These are phyloP conservation scores for Aspergillus piperis DNA, from an alignment of 2,329 filamentous ascomycete genomes.

Conservation along the genomic window DNA sequence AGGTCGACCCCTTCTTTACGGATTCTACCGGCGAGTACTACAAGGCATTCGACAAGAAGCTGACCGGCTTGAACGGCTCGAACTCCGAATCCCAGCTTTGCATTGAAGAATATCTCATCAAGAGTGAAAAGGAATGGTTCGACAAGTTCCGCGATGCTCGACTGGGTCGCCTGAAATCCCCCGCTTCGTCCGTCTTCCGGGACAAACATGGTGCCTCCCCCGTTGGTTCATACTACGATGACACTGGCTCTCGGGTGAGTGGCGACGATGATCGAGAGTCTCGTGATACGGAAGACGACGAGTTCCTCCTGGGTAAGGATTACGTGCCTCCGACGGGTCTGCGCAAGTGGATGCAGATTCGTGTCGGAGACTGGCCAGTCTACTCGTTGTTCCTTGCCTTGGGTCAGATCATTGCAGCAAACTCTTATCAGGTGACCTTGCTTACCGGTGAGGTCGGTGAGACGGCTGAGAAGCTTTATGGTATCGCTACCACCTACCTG, in stretches of 20 bases:
- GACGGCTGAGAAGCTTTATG: slow-evolving; percentile 59
- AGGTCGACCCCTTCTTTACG: slow-evolving; percentile 67
- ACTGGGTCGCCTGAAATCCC: slow-evolving; percentile 52
- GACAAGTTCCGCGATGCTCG: slow-evolving; percentile 58
- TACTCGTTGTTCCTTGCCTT: slow-evolving; percentile 63
- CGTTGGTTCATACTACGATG: slow-evolving; percentile 43
- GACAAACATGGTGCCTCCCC: slow-evolving; percentile 36
- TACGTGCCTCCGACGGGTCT: slow-evolving; percentile 59
- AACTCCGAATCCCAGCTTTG: slow-evolving; percentile 61
- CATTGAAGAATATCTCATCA: slow-evolving; percentile 65
- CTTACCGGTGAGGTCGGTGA: slow-evolving; percentile 65
- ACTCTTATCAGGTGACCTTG: slow-evolving; percentile 68
- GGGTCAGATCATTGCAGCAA: slow-evolving; percentile 64
- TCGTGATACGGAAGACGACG: slow-evolving; percentile 44
- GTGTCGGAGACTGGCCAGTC: slow-evolving; percentile 62
- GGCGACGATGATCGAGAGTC: slow-evolving; percentile 26
- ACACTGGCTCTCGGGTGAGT: slow-evolving; percentile 30
- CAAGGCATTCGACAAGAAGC: slow-evolving; percentile 57
- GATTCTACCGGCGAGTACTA: slow-evolving; percentile 64
- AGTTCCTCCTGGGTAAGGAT: slow-evolving; percentile 58
- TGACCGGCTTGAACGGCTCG: slow-evolving; percentile 56
- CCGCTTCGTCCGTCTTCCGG: slow-evolving; percentile 32
- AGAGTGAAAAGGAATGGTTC: slow-evolving; percentile 68
- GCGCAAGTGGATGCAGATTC: slow-evolving; percentile 55
- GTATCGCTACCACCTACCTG: slow-evolving; percentile 60